Conservation (phyloP, 1,284 basidiomycete genomes). For the Neolentinus lepideus region DNA sequence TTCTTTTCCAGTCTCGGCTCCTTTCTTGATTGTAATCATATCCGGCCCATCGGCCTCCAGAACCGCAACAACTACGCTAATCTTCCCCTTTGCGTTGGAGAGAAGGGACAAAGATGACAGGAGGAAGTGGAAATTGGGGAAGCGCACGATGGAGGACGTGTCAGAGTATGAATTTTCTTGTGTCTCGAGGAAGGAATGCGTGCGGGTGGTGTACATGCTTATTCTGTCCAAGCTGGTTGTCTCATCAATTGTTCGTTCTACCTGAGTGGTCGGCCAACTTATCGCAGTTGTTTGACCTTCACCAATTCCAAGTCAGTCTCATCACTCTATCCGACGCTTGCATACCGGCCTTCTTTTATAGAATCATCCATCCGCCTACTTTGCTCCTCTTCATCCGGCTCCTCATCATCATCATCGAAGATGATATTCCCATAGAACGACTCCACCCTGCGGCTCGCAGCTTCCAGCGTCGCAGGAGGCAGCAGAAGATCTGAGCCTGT, state of each 20-base stretch:
- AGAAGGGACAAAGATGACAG: slow-evolving; percentile 48
- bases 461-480: slow-evolving; percentile 48
- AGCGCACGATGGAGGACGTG: slow-evolving; percentile 56
- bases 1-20: slow-evolving; percentile 57
- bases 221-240: not conserved
- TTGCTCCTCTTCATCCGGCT: slow-evolving; percentile 17
- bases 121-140: slow-evolving; percentile 62
- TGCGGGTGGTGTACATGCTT: not conserved
- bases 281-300: slow-evolving; percentile 39
- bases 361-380: slow-evolving; percentile 12
- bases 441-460: slow-evolving; percentile 56
- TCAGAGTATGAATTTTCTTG: slow-evolving; percentile 36
- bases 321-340: slow-evolving; percentile 5
- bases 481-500: slow-evolving; percentile 12
- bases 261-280: slow-evolving; percentile 45
- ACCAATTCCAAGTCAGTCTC: not conserved
- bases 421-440: slow-evolving; percentile 59
- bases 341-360: slow-evolving; percentile 10
- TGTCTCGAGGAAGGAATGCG: not conserved
- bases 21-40: slow-evolving; percentile 54
- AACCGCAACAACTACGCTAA: slow-evolving; percentile 52
- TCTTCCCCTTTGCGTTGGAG: slow-evolving; percentile 31
- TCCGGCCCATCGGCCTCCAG: slow-evolving; percentile 73
- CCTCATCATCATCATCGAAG: slow-evolving; percentile 38
- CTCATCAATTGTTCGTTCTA: not conserved